Conservation (phyloP, 371 early-diverging fungal species). For the Synchytrium microbalum region DNA sequence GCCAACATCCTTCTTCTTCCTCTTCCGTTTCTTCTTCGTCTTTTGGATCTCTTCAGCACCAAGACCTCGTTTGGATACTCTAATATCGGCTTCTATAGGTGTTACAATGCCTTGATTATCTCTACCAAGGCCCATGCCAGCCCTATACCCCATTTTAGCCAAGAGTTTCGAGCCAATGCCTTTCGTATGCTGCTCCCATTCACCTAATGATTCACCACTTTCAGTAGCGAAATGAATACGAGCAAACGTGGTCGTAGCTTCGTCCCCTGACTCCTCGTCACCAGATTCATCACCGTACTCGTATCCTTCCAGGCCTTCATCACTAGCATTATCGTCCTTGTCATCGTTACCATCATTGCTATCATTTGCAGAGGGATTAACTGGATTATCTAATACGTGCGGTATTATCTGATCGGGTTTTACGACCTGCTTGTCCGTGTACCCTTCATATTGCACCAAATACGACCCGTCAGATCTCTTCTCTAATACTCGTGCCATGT, state of each 20-base stretch:
- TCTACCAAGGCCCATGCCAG: slow-evolving; percentile 13
- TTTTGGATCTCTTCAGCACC: slow-evolving; percentile 2
- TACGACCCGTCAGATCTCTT: neutral
- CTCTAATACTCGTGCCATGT: neutral
- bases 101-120: slow-evolving; percentile 6
- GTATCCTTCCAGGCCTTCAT: neutral
- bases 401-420: neutral
- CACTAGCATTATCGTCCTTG: neutral
- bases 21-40: neutral
- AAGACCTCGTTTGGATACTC: slow-evolving; percentile 8
- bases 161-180: slow-evolving; percentile 19
- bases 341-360: neutral
- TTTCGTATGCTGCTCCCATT: slow-evolving; percentile 21
- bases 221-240: slow-evolving; percentile 7
- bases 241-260: slow-evolving; percentile 5
- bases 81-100: slow-evolving; percentile 12
- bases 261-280: slow-evolving; percentile 2
- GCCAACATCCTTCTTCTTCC: neutral
- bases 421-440: neutral
- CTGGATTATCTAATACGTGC: neutral
- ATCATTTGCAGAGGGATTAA: neutral
- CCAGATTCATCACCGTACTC: neutral
- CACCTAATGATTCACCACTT: slow-evolving; percentile 17
- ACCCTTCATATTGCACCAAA: neutral
- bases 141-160: slow-evolving; percentile 22